phyloP scores from a whole-genome alignment of 805 yeast species.

The Candida krabiensis region DNA sequence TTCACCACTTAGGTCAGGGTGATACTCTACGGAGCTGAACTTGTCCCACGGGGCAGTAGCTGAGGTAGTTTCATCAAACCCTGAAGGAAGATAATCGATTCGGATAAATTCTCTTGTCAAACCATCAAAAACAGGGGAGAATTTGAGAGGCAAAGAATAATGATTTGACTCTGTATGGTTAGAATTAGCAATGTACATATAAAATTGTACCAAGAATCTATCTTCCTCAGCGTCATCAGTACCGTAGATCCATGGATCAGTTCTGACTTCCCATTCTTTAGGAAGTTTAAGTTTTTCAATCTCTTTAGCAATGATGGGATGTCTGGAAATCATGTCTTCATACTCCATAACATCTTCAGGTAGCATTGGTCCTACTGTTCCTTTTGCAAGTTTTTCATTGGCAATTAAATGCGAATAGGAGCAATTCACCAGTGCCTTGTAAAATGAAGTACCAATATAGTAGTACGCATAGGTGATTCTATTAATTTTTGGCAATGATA shows the following conservation, averaged over 20 bases:
- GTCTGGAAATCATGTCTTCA: slow-evolving; percentile 50
- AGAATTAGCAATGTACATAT: slow-evolving; percentile 69
- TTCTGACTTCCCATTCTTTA: slow-evolving; percentile 48
- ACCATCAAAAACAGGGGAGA: slow-evolving; percentile 71
- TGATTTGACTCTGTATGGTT: slow-evolving; percentile 72
- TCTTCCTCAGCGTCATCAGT: slow-evolving; percentile 55
- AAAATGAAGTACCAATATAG: slow-evolving; percentile 52
- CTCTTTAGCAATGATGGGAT: slow-evolving; percentile 63
- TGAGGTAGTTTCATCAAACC: slow-evolving; percentile 56
- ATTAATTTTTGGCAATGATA: slow-evolving; percentile 55
- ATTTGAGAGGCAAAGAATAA: slow-evolving; percentile 70
- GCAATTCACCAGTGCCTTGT: slow-evolving; percentile 72
- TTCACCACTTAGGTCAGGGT: slow-evolving; percentile 66
- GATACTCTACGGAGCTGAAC: slow-evolving; percentile 66
- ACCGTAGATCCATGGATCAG: slow-evolving; percentile 88
- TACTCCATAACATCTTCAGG: slow-evolving; percentile 60
- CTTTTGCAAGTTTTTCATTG: slow-evolving; percentile 54
- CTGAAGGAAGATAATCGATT: slow-evolving; percentile 74
- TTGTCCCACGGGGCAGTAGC: slow-evolving; percentile 63
- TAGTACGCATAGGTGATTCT: slow-evolving; percentile 70
- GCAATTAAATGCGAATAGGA: slow-evolving; percentile 62
- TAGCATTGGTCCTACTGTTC: slow-evolving; percentile 69
- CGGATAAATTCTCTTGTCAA: slow-evolving; percentile 60
- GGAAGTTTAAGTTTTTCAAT: slow-evolving; percentile 68
- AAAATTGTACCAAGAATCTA: slow-evolving; percentile 67